These are phyloP conservation scores for Trypanosoma mega DNA, from an alignment of 208 protist species.

Conservation along the genomic window DNA sequence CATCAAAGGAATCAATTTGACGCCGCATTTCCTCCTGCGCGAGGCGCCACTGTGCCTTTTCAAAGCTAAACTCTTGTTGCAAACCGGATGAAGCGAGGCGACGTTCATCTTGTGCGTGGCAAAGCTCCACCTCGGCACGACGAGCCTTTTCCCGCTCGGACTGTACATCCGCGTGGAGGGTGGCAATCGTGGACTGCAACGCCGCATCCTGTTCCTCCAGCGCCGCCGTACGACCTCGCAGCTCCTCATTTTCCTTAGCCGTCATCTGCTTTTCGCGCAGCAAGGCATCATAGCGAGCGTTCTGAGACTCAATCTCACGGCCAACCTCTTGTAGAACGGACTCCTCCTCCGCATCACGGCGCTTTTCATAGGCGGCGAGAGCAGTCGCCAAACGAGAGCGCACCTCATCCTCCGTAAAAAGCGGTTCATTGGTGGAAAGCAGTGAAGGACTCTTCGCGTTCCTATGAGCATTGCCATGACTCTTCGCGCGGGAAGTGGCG, in stretches of 20 bases:
- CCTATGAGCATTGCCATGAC: neutral
- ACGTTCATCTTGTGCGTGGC: conserved; percentile 50
- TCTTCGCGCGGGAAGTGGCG: too few relatives aligned
- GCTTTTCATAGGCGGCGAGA: conserved; percentile 53
- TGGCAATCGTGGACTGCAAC: conserved; percentile 32
- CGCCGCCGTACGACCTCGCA: conserved; percentile 30
- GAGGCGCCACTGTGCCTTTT: conserved; percentile 26
- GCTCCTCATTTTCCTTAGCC: conserved; percentile 17
- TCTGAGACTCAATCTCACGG: conserved; percentile 65
- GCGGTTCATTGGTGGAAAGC: conserved; percentile 11
- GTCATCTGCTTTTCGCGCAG: conserved; percentile 25
- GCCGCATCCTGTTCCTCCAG: conserved; percentile 22
- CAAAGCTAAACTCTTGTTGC: conserved; percentile 27
- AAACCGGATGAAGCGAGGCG: conserved; percentile 15
- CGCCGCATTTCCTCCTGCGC: conserved; percentile 25
- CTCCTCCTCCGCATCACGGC: conserved; percentile 71
- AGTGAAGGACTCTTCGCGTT: neutral
- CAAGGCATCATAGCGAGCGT: conserved; percentile 38
- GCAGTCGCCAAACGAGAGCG: conserved; percentile 27
- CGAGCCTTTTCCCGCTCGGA: conserved; percentile 29
- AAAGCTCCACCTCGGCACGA: conserved; percentile 49
- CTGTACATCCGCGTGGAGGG: conserved; percentile 37
- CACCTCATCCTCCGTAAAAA: conserved; percentile 48
- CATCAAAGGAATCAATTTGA: conserved; percentile 19
- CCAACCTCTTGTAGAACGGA: conserved; percentile 59